Conservation (phyloP, 2,329 filamentous ascomycete species). For the Furcasterigmium sp. region DNA sequence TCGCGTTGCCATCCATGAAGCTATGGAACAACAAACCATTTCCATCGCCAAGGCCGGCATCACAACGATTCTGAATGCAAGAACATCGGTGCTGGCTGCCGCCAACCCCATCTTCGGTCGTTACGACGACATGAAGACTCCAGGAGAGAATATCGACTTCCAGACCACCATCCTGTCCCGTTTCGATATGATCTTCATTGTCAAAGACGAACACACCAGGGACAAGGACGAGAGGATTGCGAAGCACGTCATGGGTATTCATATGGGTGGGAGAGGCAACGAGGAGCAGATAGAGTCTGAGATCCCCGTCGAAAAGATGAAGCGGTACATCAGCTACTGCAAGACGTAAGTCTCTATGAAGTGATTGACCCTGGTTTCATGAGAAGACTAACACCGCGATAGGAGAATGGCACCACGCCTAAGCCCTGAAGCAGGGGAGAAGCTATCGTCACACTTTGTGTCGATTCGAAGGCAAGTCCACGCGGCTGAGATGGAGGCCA, state of each 20-base stretch:
- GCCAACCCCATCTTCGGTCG: slow-evolving; percentile 97
- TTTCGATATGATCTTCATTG: slow-evolving; percentile 99
- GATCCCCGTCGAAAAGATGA: slow-evolving; percentile 94
- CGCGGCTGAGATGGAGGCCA: slow-evolving; percentile 82
- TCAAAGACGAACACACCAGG: slow-evolving; percentile 88
- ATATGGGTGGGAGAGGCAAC: slow-evolving; percentile 81
- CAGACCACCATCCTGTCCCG: slow-evolving; percentile 96
- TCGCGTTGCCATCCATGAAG: slow-evolving; percentile 95
- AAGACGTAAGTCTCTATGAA: slow-evolving; percentile 63
- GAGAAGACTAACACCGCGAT: background rate
- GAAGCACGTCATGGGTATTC: slow-evolving; percentile 94
- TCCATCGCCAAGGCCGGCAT: slow-evolving; percentile 98
- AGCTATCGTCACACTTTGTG: slow-evolving; percentile 94
- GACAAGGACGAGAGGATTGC: slow-evolving; percentile 90
- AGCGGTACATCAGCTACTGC: slow-evolving; percentile 95
- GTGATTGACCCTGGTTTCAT: background rate
- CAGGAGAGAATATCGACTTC: slow-evolving; percentile 98
- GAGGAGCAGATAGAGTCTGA: slow-evolving; percentile 83
- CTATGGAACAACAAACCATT: slow-evolving; percentile 99
- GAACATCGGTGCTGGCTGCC: slow-evolving; percentile 90
- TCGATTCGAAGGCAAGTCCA: slow-evolving; percentile 93
- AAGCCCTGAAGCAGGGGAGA: slow-evolving; percentile 86
- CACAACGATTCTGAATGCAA: slow-evolving; percentile 93
- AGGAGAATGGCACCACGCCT: slow-evolving; percentile 78
- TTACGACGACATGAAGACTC: slow-evolving; percentile 96